Percentiles rank a stretch among this genome's conserved stretches.
phyloP scores from a whole-genome alignment of 192 early-diverging fungal genomes.

The Phycomyces blakesleeanus region DNA sequence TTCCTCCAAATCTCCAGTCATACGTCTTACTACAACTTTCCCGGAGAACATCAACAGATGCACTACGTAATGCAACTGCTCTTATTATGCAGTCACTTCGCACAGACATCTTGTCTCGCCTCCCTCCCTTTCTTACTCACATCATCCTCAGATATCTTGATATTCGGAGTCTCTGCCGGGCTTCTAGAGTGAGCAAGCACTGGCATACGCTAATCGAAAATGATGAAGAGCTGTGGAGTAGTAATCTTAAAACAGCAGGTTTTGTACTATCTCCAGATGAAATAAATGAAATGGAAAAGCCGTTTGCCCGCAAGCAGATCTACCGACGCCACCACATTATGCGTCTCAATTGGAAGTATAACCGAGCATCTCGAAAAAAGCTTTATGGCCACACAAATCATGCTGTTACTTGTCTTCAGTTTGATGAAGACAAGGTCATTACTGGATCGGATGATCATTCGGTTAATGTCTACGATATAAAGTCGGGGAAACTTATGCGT shows the following conservation, averaged over 20 bases:
- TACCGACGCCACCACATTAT: constrained; percentile 79
- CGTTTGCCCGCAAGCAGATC: constrained; percentile 69
- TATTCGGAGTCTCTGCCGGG: constrained; percentile 67
- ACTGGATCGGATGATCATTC: constrained; percentile 90
- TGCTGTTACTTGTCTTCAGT: constrained; percentile 89
- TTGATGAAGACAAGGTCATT: constrained; percentile 94
- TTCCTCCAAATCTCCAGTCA: constrained; percentile 77
- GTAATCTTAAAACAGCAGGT: constrained; percentile 41
- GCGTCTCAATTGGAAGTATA: constrained; percentile 81
- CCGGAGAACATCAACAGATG: constrained; percentile 60
- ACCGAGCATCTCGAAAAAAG: constrained; percentile 66
- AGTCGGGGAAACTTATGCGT: constrained; percentile 67
- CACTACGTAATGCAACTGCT: constrained; percentile 83
- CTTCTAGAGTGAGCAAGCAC: constrained; percentile 67
- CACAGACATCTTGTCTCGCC: constrained; percentile 78
- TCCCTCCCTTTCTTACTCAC: constrained; percentile 67
- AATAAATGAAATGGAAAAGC: constrained; percentile 14
- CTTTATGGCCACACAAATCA: constrained; percentile 75
- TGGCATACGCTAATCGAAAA: constrained; percentile 80
- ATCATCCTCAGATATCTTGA: constrained; percentile 86
- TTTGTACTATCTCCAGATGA: constrained; percentile 18
- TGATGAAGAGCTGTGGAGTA: constrained; percentile 53
- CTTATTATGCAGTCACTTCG: constrained; percentile 83
- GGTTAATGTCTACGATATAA: constrained; percentile 90
- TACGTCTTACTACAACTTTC: constrained; percentile 90